phyloP scores from a whole-genome alignment of 2,329 filamentous ascomycete species.

The Penicillium sp. region DNA sequence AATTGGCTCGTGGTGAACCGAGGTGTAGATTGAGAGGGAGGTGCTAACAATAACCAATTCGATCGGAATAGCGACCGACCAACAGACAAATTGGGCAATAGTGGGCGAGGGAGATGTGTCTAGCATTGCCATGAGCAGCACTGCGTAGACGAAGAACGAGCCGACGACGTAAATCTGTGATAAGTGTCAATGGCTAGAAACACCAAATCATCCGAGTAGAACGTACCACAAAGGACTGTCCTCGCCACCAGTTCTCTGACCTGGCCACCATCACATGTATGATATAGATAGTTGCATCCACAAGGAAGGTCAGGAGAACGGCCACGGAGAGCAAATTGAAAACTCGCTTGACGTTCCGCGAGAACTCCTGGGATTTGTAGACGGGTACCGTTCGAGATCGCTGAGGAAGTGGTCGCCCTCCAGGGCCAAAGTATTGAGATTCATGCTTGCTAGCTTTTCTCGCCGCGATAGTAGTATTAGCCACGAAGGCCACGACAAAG shows the following conservation, averaged over 20 bases:
- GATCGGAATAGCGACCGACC: slow-evolving; percentile 68
- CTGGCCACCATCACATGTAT: slow-evolving; percentile 67
- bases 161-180: slow-evolving; percentile 77
- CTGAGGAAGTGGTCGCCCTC: slow-evolving; percentile 81
- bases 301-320: slow-evolving; percentile 72
- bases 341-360: slow-evolving; percentile 63
- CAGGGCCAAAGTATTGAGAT: slow-evolving; percentile 67
- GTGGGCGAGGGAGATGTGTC: slow-evolving; percentile 81
- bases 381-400: slow-evolving; percentile 52
- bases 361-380: slow-evolving; percentile 57
- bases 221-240: slow-evolving; percentile 71
- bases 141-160: slow-evolving; percentile 80
- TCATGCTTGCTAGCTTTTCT: slow-evolving; percentile 47
- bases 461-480: slow-evolving; percentile 58
- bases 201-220: neutral
- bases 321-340: slow-evolving; percentile 73
- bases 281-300: slow-evolving; percentile 70
- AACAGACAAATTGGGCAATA: slow-evolving; percentile 73
- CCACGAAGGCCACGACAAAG: slow-evolving; percentile 62
- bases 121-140: slow-evolving; percentile 81
- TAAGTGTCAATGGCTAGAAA: slow-evolving; percentile 14
- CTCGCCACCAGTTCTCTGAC: slow-evolving; percentile 75
- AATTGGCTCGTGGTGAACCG: slow-evolving; percentile 62
- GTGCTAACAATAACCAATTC: slow-evolving; percentile 71
- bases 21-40: slow-evolving; percentile 66